phyloP scores from a whole-genome alignment of 768 basidiomycete species.

The Hypsizygus marmoreus region DNA sequence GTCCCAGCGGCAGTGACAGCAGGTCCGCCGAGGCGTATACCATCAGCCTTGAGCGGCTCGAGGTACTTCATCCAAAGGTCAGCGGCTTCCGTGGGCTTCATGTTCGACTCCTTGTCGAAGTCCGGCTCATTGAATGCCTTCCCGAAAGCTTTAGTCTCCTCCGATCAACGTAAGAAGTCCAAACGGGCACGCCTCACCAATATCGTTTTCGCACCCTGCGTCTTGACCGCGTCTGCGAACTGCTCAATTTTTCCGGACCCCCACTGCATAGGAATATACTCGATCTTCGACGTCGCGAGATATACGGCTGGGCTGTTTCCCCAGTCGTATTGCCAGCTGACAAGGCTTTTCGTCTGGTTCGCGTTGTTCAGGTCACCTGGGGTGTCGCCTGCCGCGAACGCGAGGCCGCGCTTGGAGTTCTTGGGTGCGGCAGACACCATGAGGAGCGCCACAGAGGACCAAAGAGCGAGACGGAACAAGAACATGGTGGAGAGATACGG shows the following conservation, averaged over 20 bases:
- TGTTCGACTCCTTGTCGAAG: conserved; percentile 47
- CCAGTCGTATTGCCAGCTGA: conserved; percentile 60
- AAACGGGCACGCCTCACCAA: conserved; percentile 38
- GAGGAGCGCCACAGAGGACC: conserved; percentile 31
- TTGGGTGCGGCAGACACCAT: conserved; percentile 25
- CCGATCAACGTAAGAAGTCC: conserved; percentile 10
- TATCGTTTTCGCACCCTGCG: conserved; percentile 49
- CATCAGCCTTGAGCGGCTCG: conserved; percentile 52
- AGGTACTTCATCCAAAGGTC: conserved; percentile 60
- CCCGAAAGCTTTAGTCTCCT: conserved; percentile 42
- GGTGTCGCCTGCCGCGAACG: conserved; percentile 40
- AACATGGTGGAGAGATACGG: conserved; percentile 26
- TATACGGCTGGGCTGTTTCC: conserved; percentile 43
- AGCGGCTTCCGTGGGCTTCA: conserved; percentile 45
- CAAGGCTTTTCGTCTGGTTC: conserved; percentile 44
- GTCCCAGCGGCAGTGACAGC: conserved; percentile 53
- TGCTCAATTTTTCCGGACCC: conserved; percentile 40
- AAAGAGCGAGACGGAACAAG: conserved; percentile 21
- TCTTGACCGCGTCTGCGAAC: conserved; percentile 38
- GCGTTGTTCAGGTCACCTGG: conserved; percentile 45
- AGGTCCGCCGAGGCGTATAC: conserved; percentile 57
- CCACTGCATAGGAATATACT: conserved; percentile 59
- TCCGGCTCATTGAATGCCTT: conserved; percentile 57
- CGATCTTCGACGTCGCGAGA: conserved; percentile 42
- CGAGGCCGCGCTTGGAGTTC: conserved; percentile 50